Conservation (phyloP, 2,329 filamentous ascomycete genomes). For the Mycosphaerella arachidis region DNA sequence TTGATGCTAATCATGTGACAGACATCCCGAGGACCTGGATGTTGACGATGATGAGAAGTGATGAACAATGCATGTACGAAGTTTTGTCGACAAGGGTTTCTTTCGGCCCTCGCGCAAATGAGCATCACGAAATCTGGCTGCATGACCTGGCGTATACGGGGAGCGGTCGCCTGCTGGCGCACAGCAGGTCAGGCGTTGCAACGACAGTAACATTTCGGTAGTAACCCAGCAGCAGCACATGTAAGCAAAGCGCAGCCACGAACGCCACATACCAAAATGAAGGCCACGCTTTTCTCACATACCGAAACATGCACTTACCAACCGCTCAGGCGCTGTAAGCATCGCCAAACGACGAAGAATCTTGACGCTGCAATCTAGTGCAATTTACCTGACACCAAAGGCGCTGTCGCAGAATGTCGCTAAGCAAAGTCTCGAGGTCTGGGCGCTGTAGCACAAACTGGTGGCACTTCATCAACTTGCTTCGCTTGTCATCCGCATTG, state of each 20-base stretch:
- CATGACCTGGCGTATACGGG: constrained; percentile 4
- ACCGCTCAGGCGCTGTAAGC: neutral
- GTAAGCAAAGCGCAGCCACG: neutral
- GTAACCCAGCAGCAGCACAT: neutral
- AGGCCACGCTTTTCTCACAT: neutral
- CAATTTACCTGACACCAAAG: constrained; percentile 1
- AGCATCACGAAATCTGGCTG: constrained; percentile 5
- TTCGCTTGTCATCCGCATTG: neutral
- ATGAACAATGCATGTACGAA: constrained; percentile 8
- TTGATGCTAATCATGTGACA: constrained; percentile 21
- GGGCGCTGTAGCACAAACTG: neutral
- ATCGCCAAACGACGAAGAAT: neutral
- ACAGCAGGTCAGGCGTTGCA: neutral
- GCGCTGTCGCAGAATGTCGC: constrained; percentile 5
- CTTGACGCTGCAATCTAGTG: neutral
- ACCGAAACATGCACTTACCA: too few relatives aligned
- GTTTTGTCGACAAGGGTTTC: neutral
- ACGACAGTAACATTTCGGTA: constrained; percentile 1
- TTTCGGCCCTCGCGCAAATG: constrained; percentile 1
- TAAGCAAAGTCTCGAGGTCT: constrained; percentile 3
- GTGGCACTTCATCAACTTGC: constrained; percentile 1
- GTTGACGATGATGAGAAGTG: constrained; percentile 39
- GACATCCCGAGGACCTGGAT: constrained; percentile 41
- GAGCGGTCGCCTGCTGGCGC: neutral
- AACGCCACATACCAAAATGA: neutral